Conservation (phyloP, 768 basidiomycete species). For the Termitomyces sp. region DNA sequence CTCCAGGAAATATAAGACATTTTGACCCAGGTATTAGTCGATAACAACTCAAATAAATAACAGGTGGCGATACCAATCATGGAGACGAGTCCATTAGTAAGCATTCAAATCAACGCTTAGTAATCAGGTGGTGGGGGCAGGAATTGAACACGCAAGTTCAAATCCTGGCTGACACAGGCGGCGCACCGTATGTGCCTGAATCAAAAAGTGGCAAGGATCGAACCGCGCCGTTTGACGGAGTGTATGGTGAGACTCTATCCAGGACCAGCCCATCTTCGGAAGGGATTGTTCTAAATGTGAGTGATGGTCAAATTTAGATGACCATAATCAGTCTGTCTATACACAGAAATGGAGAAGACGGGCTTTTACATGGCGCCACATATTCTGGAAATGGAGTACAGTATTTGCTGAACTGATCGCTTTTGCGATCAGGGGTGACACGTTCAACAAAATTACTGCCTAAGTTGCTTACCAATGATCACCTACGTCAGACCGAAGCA, state of each 20-base stretch:
- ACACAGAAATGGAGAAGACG: background rate
- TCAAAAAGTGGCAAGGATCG: background rate
- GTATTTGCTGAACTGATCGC: background rate
- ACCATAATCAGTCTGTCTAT: background rate
- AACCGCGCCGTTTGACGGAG: background rate
- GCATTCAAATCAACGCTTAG: no score
- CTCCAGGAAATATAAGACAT: no score
- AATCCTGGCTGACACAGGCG: no score
- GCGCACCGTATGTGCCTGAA: no score
- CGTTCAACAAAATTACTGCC: background rate
- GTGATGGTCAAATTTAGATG: background rate
- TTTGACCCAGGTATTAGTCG: no score
- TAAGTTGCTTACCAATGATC: background rate
- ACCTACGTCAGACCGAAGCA: background rate
- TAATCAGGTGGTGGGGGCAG: no score
- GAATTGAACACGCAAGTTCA: no score
- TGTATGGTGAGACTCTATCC: background rate
- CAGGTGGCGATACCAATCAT: no score
- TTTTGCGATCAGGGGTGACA: no score
- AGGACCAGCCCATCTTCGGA: no score
- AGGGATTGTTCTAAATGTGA: background rate
- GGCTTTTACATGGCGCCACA: background rate
- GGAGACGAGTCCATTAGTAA: no score
- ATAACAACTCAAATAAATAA: no score
- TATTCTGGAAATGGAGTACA: background rate